Base-by-base conservation (phyloP, 129 eudicot species). In the Centaurea solstitialis region DNA sequence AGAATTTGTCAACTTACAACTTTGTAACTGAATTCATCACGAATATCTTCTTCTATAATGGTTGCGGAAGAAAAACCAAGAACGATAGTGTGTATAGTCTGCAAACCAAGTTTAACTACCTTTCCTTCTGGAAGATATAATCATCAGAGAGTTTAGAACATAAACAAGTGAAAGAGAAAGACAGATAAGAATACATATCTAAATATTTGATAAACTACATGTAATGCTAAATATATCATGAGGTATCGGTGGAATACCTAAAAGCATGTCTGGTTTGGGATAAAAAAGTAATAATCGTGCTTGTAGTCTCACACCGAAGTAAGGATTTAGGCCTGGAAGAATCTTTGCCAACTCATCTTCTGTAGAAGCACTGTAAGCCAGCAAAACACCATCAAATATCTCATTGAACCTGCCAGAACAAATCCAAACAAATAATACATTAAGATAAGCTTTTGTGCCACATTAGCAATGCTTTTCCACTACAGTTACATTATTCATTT, bases 61-160 rank as follows among this genome's bases (percentile, higher is more conserved):
- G 86, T 82, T 17, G 92, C 97, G 6, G 99, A 88, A 57, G 99
- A 90, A 84, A 94, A 94, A 45, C 99, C 97, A 83, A 92, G 97
- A 80, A 94, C 94, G 61, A 94, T 83, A 41, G 87, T 43, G 79
- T 94, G 99, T 72, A 94, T 85, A 0, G 97, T 86, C 41, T 94
- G 91, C 53, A 75, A 81, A 59, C 92, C 76, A 80, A 92, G 79
- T 77, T 94, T 95, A 28, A 89, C 94, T 11, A 92, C 97, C 87
- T 90, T 88, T 43, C 99, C 99, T 85, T 95, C 99, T 95, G 90
- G 78, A 74, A 76, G n/a, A 21, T 47, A 76, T 47, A 22, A 57
- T 45, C 24, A 79, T 37, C 17, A 12, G 12, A 21, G 72, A 35
- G 11, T 35, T 67, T 37, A 26, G 8, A 20, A 17, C 28, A 62